Base-by-base conservation (phyloP, 768 basidiomycete genomes). In the Amylocystis lapponica region DNA sequence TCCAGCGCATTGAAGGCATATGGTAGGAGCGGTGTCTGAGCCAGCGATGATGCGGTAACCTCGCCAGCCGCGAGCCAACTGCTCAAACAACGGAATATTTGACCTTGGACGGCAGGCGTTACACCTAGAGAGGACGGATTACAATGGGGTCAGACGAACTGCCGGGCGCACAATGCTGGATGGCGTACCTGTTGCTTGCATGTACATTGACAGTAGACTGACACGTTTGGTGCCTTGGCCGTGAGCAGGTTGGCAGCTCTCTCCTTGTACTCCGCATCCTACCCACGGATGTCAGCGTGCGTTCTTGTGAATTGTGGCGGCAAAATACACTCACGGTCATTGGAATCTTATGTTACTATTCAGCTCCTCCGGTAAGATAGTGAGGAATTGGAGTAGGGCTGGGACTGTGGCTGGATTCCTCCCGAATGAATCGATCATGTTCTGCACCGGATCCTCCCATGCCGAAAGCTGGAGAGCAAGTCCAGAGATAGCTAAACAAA, bases 51-150 rank as follows among this genome's bases (percentile, higher is more conserved):
- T 0, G 81, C 74, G 32, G 72, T 64, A 50, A 96, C 72, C 64
- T 98, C 93, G 14, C 96, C 94, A 3, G 90, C 86, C 11, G 76
- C 62, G 14, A 97, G 70, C 96, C 96, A 99, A 54, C 79, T 81
- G 36, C 84, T 79, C 27, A 98, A 67, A 44, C 92, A 92, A 35
- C 77, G 68, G 63, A 98, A 92, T 9, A 95, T 71, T 59, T 93
- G 85, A 9, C 62, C 70, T 56, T 94, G 91, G 7, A 98, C 82
- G 6, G 70, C 64, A 21, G 71, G 55, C 2, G 92, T 95, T 23
- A 94, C 82, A 35, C 95, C 96, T 97, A 50, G n/a, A 39, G 23
- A 8, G 34, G 31, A 16, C 13, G 21, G 16, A 27, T 35, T 27
- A 37, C 46, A 30, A 46, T 31, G 25, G 46, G 23, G 27, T 22